Evolutionary conservation across 164 flowering plant genomes (phyloP).

Genomic region (Aristolochia contorta): DNA sequence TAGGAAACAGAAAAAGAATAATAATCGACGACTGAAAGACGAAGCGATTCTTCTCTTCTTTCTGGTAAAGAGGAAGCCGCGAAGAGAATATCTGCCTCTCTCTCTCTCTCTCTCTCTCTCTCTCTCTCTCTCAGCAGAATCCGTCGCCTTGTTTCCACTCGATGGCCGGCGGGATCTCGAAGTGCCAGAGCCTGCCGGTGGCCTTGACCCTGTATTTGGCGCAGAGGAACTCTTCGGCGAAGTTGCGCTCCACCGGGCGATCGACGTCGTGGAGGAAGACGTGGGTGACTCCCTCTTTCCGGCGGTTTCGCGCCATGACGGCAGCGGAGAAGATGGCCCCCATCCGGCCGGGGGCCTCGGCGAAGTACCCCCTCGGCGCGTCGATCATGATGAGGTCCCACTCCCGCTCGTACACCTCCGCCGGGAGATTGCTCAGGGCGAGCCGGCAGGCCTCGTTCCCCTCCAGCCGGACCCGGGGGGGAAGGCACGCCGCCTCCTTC

Average conservation of each 20-base stretch:
- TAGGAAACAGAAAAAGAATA: too few species aligned
- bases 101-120: too few species aligned
- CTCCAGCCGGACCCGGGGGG: constrained; percentile 12
- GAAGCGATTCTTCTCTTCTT: too few species aligned
- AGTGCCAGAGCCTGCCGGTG: constrained; percentile 61
- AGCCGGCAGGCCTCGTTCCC: constrained; percentile 43
- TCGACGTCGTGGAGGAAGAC: constrained; percentile 76
- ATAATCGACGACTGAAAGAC: too few species aligned
- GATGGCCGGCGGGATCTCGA: constrained; percentile 36
- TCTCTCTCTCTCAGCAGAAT: constrained; percentile 10
- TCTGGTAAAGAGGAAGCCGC: too few species aligned
- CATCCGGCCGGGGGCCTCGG: constrained; percentile 23
- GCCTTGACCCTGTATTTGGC: constrained; percentile 33
- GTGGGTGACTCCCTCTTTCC: constrained; percentile 44
- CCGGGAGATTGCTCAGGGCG: constrained; percentile 39
- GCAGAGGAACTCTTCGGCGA: constrained; percentile 58
- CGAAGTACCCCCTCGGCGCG: constrained; percentile 63
- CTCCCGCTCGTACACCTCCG: constrained; percentile 49
- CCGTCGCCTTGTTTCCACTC: constrained; percentile 1
- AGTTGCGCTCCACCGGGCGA: constrained; percentile 53
- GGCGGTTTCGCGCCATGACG: constrained; percentile 61
- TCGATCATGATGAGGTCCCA: constrained; percentile 91
- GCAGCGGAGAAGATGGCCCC: constrained; percentile 39
- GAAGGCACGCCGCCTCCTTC: constrained; percentile 29
- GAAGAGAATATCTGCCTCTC: too few species aligned